Percentiles rank a stretch among this genome's conserved stretches.
Conservation (phyloP, 2,329 filamentous ascomycete species). For the Fonsecaea monophora region DNA sequence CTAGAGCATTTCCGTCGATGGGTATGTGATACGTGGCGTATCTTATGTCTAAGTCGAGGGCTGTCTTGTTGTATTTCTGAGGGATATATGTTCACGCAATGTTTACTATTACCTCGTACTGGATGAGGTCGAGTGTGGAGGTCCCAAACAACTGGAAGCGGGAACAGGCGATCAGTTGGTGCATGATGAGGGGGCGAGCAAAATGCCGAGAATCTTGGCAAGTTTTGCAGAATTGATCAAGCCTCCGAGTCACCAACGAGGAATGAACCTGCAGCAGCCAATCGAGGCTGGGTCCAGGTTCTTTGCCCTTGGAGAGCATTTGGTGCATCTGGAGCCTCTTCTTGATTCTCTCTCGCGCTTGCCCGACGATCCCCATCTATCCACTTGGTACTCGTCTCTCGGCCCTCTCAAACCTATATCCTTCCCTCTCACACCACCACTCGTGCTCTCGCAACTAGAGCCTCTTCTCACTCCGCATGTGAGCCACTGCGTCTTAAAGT, state of each 20-base stretch:
- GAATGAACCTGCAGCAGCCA: constrained; percentile 3
- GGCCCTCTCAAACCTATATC: constrained; percentile 34
- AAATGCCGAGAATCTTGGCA: constrained; percentile 3
- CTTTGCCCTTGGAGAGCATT: constrained; percentile 9
- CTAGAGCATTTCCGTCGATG: not conserved
- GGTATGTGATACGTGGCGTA: not conserved
- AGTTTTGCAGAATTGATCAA: not conserved
- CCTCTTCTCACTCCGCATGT: constrained; percentile 30
- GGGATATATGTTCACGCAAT: not conserved
- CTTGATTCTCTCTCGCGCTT: constrained; percentile 29
- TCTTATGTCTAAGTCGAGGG: not conserved
- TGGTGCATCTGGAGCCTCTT: constrained; percentile 17
- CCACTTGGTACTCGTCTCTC: constrained; percentile 10
- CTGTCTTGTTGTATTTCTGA: not conserved
- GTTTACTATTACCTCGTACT: not conserved
- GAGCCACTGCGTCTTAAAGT: constrained; percentile 26
- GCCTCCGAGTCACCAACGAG: not conserved
- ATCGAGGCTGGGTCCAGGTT: constrained; percentile 5
- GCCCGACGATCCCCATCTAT: constrained; percentile 21
- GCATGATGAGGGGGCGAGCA: not conserved
- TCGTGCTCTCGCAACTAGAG: constrained; percentile 1
- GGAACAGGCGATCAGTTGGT: not conserved
- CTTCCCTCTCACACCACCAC: constrained; percentile 38
- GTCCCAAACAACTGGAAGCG: not conserved
- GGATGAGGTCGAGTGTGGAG: not conserved